Percentiles rank a stretch among this genome's conserved stretches.
phyloP scores from a whole-genome alignment of 495 filamentous ascomycete genomes.

The Penicillium pancosmium region DNA sequence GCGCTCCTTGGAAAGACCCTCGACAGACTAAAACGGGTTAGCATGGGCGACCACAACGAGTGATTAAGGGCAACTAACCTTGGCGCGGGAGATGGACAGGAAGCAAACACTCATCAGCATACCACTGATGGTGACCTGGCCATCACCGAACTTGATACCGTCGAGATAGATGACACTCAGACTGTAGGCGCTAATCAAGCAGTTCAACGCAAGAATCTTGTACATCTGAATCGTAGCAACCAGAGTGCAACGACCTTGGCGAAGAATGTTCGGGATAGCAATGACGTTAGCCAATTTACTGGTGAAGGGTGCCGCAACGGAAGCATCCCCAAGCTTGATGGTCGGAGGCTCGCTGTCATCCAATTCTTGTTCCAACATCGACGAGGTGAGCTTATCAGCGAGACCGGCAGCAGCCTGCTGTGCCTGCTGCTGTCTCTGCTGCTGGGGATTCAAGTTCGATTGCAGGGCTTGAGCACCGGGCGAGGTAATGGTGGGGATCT shows the following conservation, averaged over 20 bases:
- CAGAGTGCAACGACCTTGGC: conserved; percentile 94
- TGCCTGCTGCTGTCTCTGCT: conserved; percentile 64
- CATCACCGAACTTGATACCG: conserved; percentile 99
- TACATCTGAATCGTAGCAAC: conserved; percentile 99
- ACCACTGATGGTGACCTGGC: conserved; percentile 96
- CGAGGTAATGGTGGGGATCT: conserved; percentile 68
- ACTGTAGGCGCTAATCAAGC: conserved; percentile 97
- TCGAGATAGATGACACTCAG: conserved; percentile 94
- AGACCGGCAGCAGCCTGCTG: conserved; percentile 72
- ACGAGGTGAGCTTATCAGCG: conserved; percentile 82
- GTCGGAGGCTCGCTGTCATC: conserved; percentile 90
- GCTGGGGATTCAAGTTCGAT: conserved; percentile 55
- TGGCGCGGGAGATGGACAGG: conserved; percentile 92
- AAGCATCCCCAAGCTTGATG: conserved; percentile 97
- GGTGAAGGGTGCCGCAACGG: conserved; percentile 95
- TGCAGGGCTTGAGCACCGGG: conserved; percentile 71
- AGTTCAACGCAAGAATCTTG: conserved; percentile 98
- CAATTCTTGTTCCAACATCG: conserved; percentile 88
- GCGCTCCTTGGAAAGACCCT: conserved; percentile 93
- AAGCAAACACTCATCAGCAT: conserved; percentile 99
- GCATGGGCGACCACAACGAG: conserved; percentile 24
- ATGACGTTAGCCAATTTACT: conserved; percentile 97
- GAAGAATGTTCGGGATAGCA: conserved; percentile 96
- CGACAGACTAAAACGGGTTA: conserved; percentile 65
- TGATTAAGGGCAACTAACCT: conserved; percentile 51